phyloP scores from a whole-genome alignment of 768 basidiomycete genomes.

The Mycena latifolia region DNA sequence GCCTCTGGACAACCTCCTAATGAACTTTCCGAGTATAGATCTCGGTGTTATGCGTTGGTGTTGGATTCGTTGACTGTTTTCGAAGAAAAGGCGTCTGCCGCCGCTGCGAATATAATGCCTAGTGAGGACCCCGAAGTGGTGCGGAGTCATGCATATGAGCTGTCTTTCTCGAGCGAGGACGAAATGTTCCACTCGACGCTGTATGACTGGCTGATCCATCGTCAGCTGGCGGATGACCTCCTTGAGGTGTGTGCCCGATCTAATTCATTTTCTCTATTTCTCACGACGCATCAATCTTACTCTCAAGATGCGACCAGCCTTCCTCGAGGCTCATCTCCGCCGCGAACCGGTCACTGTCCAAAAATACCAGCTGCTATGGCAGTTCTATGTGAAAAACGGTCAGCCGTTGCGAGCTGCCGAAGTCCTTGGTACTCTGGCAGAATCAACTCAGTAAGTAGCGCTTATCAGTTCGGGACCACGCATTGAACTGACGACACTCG shows the following conservation, averaged over 20 bases:
- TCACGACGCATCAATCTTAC: slow-evolving; percentile 23
- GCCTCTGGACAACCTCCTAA: slow-evolving; percentile 65
- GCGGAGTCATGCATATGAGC: slow-evolving; percentile 87
- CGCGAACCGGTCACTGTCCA: slow-evolving; percentile 84
- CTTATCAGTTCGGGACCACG: too few relatives aligned
- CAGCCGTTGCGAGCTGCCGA: slow-evolving; percentile 91
- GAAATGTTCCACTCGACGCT: slow-evolving; percentile 94
- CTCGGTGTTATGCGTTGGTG: slow-evolving; percentile 85
- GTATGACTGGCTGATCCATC: slow-evolving; percentile 93
- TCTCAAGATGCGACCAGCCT: slow-evolving; percentile 84
- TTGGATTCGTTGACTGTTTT: slow-evolving; percentile 86
- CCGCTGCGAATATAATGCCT: slow-evolving; percentile 40
- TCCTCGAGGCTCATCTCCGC: slow-evolving; percentile 89
- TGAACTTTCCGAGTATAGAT: slow-evolving; percentile 72
- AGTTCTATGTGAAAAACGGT: slow-evolving; percentile 94
- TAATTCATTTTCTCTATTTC: slow-evolving; percentile 2
- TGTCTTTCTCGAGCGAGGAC: slow-evolving; percentile 88
- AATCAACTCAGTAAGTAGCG: slow-evolving; percentile 79
- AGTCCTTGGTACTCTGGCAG: slow-evolving; percentile 85
- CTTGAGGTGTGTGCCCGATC: slow-evolving; percentile 79
- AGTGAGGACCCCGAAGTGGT: slow-evolving; percentile 74
- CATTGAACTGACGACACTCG: not conserved
- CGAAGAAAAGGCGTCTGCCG: slow-evolving; percentile 65
- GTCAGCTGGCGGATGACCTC: slow-evolving; percentile 86
- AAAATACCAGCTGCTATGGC: slow-evolving; percentile 94